phyloP scores from a whole-genome alignment of 139 green algal genomes.

The Tetradesmus obliquus region DNA sequence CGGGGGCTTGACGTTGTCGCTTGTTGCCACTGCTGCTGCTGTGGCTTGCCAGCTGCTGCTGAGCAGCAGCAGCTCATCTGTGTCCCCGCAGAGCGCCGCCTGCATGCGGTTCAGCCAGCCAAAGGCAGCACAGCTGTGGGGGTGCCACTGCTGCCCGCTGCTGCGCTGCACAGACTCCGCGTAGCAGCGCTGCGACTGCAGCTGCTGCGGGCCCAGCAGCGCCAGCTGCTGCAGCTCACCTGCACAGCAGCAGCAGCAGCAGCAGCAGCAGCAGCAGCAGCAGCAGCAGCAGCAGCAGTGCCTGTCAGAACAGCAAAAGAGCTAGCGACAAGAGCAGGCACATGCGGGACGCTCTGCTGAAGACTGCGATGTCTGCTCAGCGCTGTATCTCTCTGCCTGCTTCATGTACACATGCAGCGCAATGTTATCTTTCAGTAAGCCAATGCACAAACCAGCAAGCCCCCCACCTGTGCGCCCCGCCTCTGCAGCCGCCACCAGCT shows the following conservation, averaged over 20 bases:
- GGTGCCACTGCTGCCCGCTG: slow-evolving; percentile 35
- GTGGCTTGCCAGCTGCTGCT: not conserved
- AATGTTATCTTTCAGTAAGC: no score
- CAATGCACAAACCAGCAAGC: not conserved
- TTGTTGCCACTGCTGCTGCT: not conserved
- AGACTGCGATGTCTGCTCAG: no score
- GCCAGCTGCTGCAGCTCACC: not conserved
- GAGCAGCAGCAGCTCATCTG: not conserved
- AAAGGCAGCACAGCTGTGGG: slow-evolving; percentile 20
- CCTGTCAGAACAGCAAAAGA: no score
- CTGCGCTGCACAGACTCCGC: not conserved
- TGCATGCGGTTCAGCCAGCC: slow-evolving; percentile 33
- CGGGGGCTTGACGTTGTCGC: not conserved
- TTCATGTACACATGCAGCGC: no score
- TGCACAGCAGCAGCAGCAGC: not conserved
- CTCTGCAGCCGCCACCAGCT: slow-evolving; percentile 15
- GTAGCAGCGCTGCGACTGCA: slow-evolving; percentile 22
- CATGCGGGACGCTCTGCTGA: no score
- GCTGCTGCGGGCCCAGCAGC: not conserved
- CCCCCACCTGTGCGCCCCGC: not conserved
- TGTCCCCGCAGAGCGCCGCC: slow-evolving; percentile 24
- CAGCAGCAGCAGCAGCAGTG: not conserved
- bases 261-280: not conserved
- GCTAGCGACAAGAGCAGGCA: no score
- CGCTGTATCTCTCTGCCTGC: no score